These are phyloP conservation scores for Aspergillus sp. DNA, from an alignment of 2,329 filamentous ascomycete genomes.

Conservation along the genomic window DNA sequence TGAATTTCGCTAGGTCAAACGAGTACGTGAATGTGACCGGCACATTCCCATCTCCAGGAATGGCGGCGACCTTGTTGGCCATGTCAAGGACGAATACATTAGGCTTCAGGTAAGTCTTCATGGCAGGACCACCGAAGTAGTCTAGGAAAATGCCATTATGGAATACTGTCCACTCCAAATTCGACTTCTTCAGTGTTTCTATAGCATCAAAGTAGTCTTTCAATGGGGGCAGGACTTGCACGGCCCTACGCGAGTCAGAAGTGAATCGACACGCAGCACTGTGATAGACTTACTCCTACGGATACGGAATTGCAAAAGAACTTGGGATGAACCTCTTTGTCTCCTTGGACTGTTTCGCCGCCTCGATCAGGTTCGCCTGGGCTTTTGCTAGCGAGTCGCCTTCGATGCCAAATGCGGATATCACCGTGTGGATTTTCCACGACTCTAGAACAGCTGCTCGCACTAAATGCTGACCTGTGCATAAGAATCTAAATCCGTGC, in stretches of 20 bases:
- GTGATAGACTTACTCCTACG: constrained; percentile 1
- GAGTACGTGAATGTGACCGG: constrained; percentile 23
- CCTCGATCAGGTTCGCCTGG: constrained; percentile 23
- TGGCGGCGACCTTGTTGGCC: constrained; percentile 17
- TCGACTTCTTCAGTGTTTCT: background rate
- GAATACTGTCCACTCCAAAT: constrained; percentile 22
- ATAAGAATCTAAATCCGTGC: background rate
- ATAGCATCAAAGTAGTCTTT: constrained; percentile 8
- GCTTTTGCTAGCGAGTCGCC: constrained; percentile 1
- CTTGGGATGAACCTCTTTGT: constrained; percentile 23
- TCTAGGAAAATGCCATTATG: constrained; percentile 12
- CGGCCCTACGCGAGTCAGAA: background rate
- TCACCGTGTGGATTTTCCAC: constrained; percentile 23
- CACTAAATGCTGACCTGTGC: background rate
- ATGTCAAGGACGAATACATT: constrained; percentile 21
- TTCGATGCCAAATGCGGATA: constrained; percentile 17
- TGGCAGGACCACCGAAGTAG: constrained; percentile 14
- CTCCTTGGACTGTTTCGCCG: constrained; percentile 11
- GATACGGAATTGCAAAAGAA: constrained; percentile 18
- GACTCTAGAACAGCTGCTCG: constrained; percentile 20
- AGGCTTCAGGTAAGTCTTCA: constrained; percentile 19
- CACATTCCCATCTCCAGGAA: constrained; percentile 22
- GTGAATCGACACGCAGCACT: background rate
- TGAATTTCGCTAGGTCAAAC: constrained; percentile 25
- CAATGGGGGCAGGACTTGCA: constrained; percentile 2